Evolutionary conservation across 495 filamentous ascomycete genomes (phyloP), one percentile per base, ranked within the genome.

Genomic region (Xylaria grammica): DNA sequence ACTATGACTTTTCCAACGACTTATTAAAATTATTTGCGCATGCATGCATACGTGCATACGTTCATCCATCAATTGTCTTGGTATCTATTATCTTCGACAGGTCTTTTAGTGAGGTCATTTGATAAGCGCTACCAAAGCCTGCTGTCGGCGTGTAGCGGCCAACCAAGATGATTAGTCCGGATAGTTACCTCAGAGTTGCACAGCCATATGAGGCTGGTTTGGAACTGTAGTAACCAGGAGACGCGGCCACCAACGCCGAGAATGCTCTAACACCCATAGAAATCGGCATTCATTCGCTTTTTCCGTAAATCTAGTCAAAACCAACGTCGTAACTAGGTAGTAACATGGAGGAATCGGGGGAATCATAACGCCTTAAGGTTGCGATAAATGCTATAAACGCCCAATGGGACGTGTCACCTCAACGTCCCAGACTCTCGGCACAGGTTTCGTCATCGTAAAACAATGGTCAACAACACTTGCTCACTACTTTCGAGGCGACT

Each of bases 401-500:
- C 34, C 24, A 22, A 54, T 3, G 36, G 22, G 34, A 26, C 44
- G 22, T 53, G 26, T 53, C 13, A 27, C 10, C n/a, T 19, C 17
- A 42, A 24, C n/a, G 27, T 48, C 60, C 30, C 7, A 48, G 29
- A 38, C 27, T 10, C 26, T 9, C 38, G 38, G 48, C 27, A 27
- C 19, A 55, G 10, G 24, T 27, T 34, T 55, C 27, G 5, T 44
- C n/a, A 34, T 55, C 42, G 15, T 38, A 20, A 52, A 17, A 24
- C 0, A 15, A 60, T 42, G 24, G 19, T 24, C 4, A 30, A 50
- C 22, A 27, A 46, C 8, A 30, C 27, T 45, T 11, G 19, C 34
- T 34, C 27, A 38, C 49, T 55, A 64, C 24, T 58, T 64, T 50
- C 71, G 65, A 0, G 79, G 75, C 62, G 76, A 75, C 34, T 82